Conservation (phyloP, 2,329 filamentous ascomycete species). For the Leptographium radiaticola region DNA sequence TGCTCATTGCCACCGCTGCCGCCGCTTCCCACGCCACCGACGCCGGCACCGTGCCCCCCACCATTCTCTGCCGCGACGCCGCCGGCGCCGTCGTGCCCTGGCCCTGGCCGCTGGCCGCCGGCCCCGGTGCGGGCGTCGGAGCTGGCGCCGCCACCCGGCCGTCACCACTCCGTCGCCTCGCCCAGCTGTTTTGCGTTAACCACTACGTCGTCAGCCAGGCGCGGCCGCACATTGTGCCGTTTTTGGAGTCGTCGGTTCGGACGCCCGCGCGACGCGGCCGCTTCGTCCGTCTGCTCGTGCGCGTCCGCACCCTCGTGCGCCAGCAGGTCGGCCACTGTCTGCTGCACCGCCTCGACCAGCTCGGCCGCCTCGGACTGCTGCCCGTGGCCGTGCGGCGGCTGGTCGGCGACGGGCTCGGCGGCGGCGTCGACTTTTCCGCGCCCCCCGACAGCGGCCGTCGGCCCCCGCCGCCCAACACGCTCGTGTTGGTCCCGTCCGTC, state of each 20-base stretch:
- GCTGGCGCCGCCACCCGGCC: conserved; percentile 47
- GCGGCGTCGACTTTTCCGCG: not conserved
- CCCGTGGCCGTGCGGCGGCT: conserved; percentile 58
- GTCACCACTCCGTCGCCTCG: conserved; percentile 55
- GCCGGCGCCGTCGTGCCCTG: conserved; percentile 55
- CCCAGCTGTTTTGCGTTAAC: conserved; percentile 82
- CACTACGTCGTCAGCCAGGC: conserved; percentile 94
- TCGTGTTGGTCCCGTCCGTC: conserved; percentile 75
- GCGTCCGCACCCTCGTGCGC: conserved; percentile 24
- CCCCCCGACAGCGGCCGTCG: not conserved
- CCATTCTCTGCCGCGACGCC: conserved; percentile 63
- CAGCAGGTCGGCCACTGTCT: conserved; percentile 20
- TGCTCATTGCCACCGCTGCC: conserved; percentile 72
- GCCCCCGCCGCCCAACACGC: conserved; percentile 10
- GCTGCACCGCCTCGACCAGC: conserved; percentile 64
- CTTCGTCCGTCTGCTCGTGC: conserved; percentile 38
- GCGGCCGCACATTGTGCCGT: conserved; percentile 76
- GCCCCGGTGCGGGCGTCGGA: conserved; percentile 59
- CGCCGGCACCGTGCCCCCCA: conserved; percentile 23
- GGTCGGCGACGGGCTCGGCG: conserved; percentile 31
- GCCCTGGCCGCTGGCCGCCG: conserved; percentile 49
- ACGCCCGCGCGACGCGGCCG: conserved; percentile 46
- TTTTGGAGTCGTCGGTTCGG: conserved; percentile 69
- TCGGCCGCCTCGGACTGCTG: conserved; percentile 64
- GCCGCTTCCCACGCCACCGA: conserved; percentile 61